Conservation (phyloP, 805 yeast genomes). For the Saccharomycopsis sp. region DNA sequence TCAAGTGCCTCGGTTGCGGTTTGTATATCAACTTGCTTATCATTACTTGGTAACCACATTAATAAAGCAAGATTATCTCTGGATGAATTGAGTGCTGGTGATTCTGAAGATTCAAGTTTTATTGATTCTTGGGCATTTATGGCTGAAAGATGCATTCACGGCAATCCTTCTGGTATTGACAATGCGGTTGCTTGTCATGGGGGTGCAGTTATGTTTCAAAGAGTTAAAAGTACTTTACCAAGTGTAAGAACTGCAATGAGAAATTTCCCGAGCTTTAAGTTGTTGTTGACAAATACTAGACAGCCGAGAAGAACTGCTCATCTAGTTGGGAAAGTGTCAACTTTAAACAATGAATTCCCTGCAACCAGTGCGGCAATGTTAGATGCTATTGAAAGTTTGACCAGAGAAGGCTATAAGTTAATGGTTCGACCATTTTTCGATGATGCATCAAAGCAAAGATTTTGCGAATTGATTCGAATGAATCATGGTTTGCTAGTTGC, state of each 20-base stretch:
- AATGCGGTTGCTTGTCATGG: slow-evolving; percentile 95
- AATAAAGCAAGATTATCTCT: slow-evolving; percentile 21
- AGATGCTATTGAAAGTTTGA: slow-evolving; percentile 68
- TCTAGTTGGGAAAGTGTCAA: slow-evolving; percentile 71
- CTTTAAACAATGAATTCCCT: slow-evolving; percentile 46
- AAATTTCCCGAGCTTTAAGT: slow-evolving; percentile 63
- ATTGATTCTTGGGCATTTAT: slow-evolving; percentile 84
- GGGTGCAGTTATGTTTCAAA: slow-evolving; percentile 88
- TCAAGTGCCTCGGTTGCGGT: slow-evolving; percentile 90
- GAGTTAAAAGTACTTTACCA: slow-evolving; percentile 46
- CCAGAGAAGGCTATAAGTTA: slow-evolving; percentile 63
- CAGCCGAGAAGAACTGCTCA: slow-evolving; percentile 85
- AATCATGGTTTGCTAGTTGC: slow-evolving; percentile 86
- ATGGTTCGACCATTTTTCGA: slow-evolving; percentile 49
- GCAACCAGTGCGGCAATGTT: slow-evolving; percentile 50
- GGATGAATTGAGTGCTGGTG: slow-evolving; percentile 30
- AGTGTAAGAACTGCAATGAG: slow-evolving; percentile 62
- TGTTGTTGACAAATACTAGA: slow-evolving; percentile 76
- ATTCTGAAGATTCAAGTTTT: slow-evolving; percentile 38
- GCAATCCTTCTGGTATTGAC: slow-evolving; percentile 95
- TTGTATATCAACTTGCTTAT: slow-evolving; percentile 69
- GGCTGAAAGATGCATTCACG: slow-evolving; percentile 94
- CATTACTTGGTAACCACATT: slow-evolving; percentile 52
- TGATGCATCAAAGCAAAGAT: slow-evolving; percentile 31
- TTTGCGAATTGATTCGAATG: slow-evolving; percentile 61